Evolutionary conservation across 108 stramenopile genomes (phyloP), one percentile per base, ranked within the genome.

Genomic region (Discostella stelligeroides): DNA sequence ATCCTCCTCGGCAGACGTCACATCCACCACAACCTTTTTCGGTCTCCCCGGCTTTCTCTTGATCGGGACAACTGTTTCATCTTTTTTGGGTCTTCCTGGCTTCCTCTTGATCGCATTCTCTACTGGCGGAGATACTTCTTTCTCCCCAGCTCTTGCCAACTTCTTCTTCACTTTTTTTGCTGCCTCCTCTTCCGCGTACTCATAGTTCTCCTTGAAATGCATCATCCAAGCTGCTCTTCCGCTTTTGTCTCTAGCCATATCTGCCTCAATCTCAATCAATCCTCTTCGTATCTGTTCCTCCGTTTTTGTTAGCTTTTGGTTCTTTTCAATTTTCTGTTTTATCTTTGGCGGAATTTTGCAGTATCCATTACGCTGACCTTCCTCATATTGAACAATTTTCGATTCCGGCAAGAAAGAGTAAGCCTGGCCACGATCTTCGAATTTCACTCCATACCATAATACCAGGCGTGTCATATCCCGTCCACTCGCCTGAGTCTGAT

Each of bases 381-480:
- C 73, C 21, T 73, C 80, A 53, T 75, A 84, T 29, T 63, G 41
- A n/a, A 81, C 49, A n/a, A 81, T 68, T 68, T 78, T 81, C 30
- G 40, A 48, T 0, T 64, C 60, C n/a, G 77, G 83, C 15, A 80
- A 59, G 27, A 84, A 81, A 14, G 75, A 77, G 47, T 68, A 81
- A 23, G 63, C 83, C 45, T 78, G 70, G 0, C 76, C 67, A 34
- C 70, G 48, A 54, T 78, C 71, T 30, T 81, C 80, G 20, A 63
- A 75, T 49, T 57, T 73, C 12, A 77, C 76, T 14, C 80, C 83
- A 46, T 84, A 84, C 83, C 83, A 84, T 68, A 77, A 84, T 9
- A 84, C 80, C 24, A 84, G 63, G 23, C 80, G 53, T 24, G 83
- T 76, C 80, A 84, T 77, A 28, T 70, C 71, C 13, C 80, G 75